Evolutionary conservation across 345 rosid species (phyloP).

Genomic region (Luvunga scandens): DNA sequence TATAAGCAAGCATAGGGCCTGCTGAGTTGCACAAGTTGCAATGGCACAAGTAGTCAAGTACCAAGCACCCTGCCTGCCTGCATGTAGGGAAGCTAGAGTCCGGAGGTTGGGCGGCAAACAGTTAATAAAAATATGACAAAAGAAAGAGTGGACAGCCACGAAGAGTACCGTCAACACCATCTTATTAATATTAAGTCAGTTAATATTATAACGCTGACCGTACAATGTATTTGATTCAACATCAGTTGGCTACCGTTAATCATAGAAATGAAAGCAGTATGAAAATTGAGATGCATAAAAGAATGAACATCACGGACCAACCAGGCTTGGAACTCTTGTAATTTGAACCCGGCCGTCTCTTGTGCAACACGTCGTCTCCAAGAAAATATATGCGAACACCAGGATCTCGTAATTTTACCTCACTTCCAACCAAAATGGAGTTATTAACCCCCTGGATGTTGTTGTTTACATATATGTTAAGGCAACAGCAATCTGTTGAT

Average conservation of each 20-base stretch:
- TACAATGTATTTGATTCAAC: not conserved
- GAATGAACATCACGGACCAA: not conserved
- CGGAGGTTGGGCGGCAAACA: not conserved
- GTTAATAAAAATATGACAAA: too few species aligned
- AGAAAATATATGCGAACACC: conserved; percentile 26
- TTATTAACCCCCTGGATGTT: conserved; percentile 49
- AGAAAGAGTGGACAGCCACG: conserved; percentile 16
- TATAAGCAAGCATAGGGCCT: too few species aligned
- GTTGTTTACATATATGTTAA: conserved; percentile 50
- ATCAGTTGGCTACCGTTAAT: too few species aligned
- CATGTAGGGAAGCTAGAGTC: not conserved
- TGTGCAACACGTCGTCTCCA: not conserved
- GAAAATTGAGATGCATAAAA: not conserved
- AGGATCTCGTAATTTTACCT: conserved; percentile 37
- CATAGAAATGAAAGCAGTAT: not conserved
- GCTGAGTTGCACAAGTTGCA: too few species aligned
- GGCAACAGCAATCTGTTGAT: conserved; percentile 27
- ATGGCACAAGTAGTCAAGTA: too few species aligned
- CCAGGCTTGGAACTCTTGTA: not conserved
- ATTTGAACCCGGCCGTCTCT: not conserved
- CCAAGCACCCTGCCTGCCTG: not conserved
- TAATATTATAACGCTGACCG: not conserved
- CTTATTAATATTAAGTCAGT: too few species aligned
- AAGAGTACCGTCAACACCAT: not conserved
- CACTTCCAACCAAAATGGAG: conserved; percentile 40